Conservation (phyloP, 257 asterid species). For the Solanum paucissectum region DNA sequence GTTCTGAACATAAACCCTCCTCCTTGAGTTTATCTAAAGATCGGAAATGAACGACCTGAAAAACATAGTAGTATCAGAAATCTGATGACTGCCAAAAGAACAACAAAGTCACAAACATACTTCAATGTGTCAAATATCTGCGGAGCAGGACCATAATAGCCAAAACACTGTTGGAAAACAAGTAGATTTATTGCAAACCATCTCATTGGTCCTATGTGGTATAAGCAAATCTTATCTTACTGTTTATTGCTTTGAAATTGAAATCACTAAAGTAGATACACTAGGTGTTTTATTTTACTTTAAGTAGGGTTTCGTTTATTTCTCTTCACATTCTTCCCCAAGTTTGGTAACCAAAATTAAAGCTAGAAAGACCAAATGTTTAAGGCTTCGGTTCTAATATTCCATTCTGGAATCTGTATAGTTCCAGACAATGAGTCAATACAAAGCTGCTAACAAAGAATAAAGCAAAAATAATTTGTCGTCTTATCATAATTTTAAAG, state of each 20-base stretch:
- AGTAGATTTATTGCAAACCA: not conserved
- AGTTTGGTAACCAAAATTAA: not conserved
- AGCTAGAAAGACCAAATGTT: not conserved
- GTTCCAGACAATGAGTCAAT: not conserved
- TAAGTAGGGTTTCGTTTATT: not conserved
- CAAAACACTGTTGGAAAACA: not conserved
- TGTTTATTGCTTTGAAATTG: not conserved
- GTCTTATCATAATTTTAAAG: not conserved
- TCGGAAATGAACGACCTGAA: conserved; percentile 84
- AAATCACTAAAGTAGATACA: not conserved
- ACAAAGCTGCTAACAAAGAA: not conserved
- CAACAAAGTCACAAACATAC: not conserved
- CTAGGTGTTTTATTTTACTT: not conserved
- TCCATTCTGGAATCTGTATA: not conserved
- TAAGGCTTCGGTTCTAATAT: not conserved
- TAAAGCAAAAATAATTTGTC: not conserved
- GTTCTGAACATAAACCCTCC: conserved; percentile 72
- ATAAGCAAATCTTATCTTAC: not conserved
- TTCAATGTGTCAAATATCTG: not conserved
- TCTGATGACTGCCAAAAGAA: not conserved
- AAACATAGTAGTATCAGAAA: not conserved
- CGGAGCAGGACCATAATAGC: not conserved
- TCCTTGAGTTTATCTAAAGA: conserved; percentile 80
- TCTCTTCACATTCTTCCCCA: not conserved
- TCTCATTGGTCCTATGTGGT: not conserved